Evolutionary conservation across 2,329 filamentous ascomycete genomes (phyloP), one percentile per base, ranked within the genome.

Genomic region (Aspergillus quadrilineatus): DNA sequence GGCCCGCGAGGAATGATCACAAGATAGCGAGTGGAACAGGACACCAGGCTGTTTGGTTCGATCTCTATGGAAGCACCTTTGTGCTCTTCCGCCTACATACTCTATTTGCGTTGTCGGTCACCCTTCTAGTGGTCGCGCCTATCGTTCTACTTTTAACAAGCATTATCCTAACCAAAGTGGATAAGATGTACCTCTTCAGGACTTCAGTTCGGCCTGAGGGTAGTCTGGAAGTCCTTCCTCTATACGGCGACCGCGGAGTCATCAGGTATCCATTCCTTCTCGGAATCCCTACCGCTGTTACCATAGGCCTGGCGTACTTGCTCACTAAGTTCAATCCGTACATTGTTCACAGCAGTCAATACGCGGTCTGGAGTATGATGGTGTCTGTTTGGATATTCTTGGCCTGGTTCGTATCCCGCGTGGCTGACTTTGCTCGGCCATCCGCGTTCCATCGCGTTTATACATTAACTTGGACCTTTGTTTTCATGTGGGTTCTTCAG

Each of bases 141-240:
- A 71, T 97, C 45, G 77, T 88, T 3, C 77, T 97, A 26, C 79
- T 90, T 12, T 69, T 86, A 3, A 78, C 93, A 1, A 86, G 88
- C 6, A 85, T 89, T 56, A 69, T 89, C 28, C 79, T 97, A 4
- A 80, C 83, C 44, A 85, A 84, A 57, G 78, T 81, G 7, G 90
- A 92, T 72, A 96, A 91, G 76, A 90, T 92, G 76, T 99, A 97
- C 73, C 84, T 93, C 55, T 96, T 97, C 70, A 83, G 89, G 4
- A 82, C 85, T 50, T 82, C 83, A 54, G 80, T 82, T 50, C 82
- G 84, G 55, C 79, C 85, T n/a, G 80, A 85, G 61, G 83, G 82
- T 46, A 78, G 83, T 8, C 83, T 83, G 53, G 79, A 89, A 53
- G 76, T 81, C 1, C 78, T 95, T 9, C 71, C 80, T 12, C 73